Evolutionary conservation across 2,329 filamentous ascomycete genomes (phyloP).

Genomic region (Aspergillus fructus): DNA sequence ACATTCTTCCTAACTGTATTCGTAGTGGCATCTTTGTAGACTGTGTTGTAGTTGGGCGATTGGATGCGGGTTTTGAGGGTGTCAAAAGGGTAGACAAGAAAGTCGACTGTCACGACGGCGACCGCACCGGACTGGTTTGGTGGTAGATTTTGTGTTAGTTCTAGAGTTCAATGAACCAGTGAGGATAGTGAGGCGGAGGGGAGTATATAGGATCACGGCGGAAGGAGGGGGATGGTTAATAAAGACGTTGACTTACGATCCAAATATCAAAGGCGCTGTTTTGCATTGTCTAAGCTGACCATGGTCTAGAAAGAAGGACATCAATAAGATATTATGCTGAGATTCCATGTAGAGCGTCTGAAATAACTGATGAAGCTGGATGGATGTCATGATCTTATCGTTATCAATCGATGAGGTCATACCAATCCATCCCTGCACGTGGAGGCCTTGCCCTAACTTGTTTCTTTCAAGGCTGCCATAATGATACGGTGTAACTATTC

Average conservation of each 20-base stretch:
- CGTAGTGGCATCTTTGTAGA: slow-evolving; percentile 61
- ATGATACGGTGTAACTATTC: too few relatives aligned
- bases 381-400: background rate
- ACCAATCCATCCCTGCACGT: background rate
- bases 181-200: background rate
- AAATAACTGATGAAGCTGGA: background rate
- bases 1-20: slow-evolving; percentile 55
- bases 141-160: background rate
- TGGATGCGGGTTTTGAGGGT: slow-evolving; percentile 87
- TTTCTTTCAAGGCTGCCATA: too few relatives aligned
- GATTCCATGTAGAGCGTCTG: background rate
- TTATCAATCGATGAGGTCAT: slow-evolving; percentile 9
- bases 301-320: background rate
- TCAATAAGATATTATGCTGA: background rate
- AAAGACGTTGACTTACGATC: slow-evolving; percentile 45
- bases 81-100: slow-evolving; percentile 83
- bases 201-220: background rate
- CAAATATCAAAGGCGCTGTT: slow-evolving; percentile 57
- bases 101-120: slow-evolving; percentile 81
- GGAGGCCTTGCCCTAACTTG: background rate
- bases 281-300: background rate
- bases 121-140: slow-evolving; percentile 70
- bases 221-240: background rate
- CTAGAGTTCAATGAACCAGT: background rate
- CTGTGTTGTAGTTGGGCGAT: slow-evolving; percentile 69